Percentiles rank a stretch among this genome's conserved stretches.
phyloP scores from a whole-genome alignment of 2,329 filamentous ascomycete genomes.

The Hypocrella siamensis region DNA sequence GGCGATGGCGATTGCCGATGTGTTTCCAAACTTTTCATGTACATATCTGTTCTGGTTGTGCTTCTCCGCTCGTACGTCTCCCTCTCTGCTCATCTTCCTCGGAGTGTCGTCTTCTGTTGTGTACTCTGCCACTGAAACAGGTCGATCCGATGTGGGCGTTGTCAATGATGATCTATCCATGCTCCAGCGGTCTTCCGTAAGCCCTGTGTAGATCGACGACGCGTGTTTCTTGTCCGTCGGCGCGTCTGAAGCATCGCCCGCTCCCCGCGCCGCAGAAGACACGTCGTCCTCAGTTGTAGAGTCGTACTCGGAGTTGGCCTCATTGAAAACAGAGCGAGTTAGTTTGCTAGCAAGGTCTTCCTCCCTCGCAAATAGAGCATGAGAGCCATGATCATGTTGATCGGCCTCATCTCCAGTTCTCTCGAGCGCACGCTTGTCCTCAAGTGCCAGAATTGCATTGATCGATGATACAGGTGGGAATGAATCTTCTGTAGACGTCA shows the following conservation, averaged over 20 bases:
- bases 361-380: too few species aligned
- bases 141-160: conserved; percentile 21
- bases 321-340: too few species aligned
- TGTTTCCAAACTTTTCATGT: too few species aligned
- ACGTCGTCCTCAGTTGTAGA: conserved; percentile 2
- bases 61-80: conserved; percentile 2
- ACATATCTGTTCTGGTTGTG: neutral
- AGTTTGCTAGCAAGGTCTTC: too few species aligned
- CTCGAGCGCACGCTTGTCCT: too few species aligned
- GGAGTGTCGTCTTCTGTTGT: conserved; percentile 15
- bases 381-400: too few species aligned
- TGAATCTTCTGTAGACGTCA: too few species aligned
- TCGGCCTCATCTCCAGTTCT: too few species aligned
- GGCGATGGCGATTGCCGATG: neutral
- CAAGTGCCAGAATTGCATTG: too few species aligned
- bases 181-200: conserved; percentile 20
- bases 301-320: conserved; percentile 1
- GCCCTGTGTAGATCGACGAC: conserved; percentile 22
- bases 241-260: conserved; percentile 12
- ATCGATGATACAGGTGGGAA: too few species aligned
- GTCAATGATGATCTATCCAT: conserved; percentile 20
- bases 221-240: conserved; percentile 16
- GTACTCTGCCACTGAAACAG: conserved; percentile 16
- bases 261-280: neutral
- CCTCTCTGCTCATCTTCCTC: conserved; percentile 11